Evolutionary conservation across 345 rosid genomes (phyloP).

Genomic region (Rhodamnia rubescens): DNA sequence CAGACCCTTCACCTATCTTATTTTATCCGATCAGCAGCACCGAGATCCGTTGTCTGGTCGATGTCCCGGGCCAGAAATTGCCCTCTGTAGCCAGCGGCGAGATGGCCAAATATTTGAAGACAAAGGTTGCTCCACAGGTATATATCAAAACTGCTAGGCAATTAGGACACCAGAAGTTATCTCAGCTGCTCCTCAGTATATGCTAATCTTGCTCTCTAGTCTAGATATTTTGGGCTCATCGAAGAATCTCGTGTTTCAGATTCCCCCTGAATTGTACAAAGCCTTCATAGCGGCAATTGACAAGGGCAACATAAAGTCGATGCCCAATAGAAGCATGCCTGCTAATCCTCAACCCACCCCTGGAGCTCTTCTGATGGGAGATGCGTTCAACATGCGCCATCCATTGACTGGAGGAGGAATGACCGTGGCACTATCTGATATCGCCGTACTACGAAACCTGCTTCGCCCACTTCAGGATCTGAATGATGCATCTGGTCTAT

Average conservation of each 20-base stretch:
- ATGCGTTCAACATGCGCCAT: conserved; percentile 51
- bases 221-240: neutral
- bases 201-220: neutral
- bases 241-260: conserved; percentile 10
- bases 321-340: conserved; percentile 43
- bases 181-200: neutral
- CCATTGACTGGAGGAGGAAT: conserved; percentile 54
- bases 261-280: conserved; percentile 23
- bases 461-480: conserved; percentile 29
- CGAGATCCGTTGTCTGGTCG: conserved; percentile 63
- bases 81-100: conserved; percentile 62
- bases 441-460: conserved; percentile 29
- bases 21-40: conserved; percentile 51
- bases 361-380: conserved; percentile 38
- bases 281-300: conserved; percentile 29
- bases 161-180: neutral
- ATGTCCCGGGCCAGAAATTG: conserved; percentile 45
- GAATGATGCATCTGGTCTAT: conserved; percentile 21
- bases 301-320: conserved; percentile 30
- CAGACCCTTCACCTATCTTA: conserved; percentile 49
- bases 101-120: conserved; percentile 49
- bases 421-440: conserved; percentile 48
- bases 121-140: conserved; percentile 45
- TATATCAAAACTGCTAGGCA: neutral
- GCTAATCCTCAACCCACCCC: conserved; percentile 41